phyloP scores from a whole-genome alignment of 2,329 filamentous ascomycete species.

The Pestalotiopsis sp. region DNA sequence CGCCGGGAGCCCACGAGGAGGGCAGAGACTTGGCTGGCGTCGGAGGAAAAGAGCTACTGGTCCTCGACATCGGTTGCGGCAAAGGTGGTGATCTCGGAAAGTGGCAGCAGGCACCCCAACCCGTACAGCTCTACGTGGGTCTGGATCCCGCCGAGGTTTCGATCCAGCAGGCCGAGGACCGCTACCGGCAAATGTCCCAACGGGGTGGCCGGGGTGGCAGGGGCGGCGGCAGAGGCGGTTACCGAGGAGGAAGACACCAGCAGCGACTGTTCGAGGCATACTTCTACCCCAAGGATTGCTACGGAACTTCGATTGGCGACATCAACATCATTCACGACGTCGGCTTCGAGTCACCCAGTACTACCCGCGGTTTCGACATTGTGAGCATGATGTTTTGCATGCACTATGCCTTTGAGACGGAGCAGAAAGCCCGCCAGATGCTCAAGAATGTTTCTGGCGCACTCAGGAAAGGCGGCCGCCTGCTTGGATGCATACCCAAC shows the following conservation, averaged over 20 bases:
- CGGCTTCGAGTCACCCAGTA: conserved; percentile 81
- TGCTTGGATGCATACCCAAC: conserved; percentile 96
- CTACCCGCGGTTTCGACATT: conserved; percentile 85
- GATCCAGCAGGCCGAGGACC: conserved; percentile 85
- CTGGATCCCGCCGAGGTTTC: conserved; percentile 91
- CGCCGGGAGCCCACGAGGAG: conserved; percentile 59
- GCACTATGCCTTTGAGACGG: conserved; percentile 96
- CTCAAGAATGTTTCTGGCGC: conserved; percentile 87
- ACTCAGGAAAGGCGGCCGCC: conserved; percentile 90
- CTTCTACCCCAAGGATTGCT: conserved; percentile 92
- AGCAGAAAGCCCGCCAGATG: conserved; percentile 89
- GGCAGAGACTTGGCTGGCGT: conserved; percentile 42
- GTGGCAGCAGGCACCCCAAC: conserved; percentile 92
- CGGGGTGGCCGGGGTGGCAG: conserved; percentile 53
- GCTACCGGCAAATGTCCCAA: conserved; percentile 74
- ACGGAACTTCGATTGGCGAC: conserved; percentile 79
- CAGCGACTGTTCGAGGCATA: conserved; percentile 77
- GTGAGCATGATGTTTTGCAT: conserved; percentile 99
- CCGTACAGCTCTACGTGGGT: conserved; percentile 90
- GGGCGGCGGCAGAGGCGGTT: conserved; percentile 50
- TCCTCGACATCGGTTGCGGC: conserved; percentile 93
- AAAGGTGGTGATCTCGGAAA: conserved; percentile 96
- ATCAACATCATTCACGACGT: conserved; percentile 82
- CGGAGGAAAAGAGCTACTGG: conserved; percentile 66
- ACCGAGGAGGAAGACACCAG: conserved; percentile 44